phyloP scores from a whole-genome alignment of 352 stramenopile species.

The Pilasporangium apinafurcum region DNA sequence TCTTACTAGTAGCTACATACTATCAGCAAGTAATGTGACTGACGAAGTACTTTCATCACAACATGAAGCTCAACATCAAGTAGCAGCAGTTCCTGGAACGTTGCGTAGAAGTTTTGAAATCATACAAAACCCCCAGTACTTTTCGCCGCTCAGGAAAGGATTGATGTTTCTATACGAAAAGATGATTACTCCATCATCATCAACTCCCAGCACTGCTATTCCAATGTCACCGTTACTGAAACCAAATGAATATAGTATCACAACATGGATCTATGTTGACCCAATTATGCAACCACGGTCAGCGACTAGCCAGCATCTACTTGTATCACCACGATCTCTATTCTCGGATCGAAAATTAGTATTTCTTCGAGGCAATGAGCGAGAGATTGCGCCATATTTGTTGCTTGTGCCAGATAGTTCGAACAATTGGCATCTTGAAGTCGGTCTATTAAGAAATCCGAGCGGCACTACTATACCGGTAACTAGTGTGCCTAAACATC shows the following conservation, averaged over 20 bases:
- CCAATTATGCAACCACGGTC: no score
- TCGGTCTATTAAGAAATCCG: conserved; percentile 28
- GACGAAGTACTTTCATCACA: no score
- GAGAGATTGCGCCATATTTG: conserved; percentile 60
- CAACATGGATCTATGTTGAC: conserved; percentile 72
- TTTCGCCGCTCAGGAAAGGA: conserved; percentile 51
- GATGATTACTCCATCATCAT: conserved; percentile 22
- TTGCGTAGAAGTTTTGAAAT: conserved; percentile 68
- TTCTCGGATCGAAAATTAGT: conserved; percentile 48
- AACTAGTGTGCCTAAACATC: neutral
- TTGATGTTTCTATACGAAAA: conserved; percentile 52
- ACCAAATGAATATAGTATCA: conserved; percentile 83
- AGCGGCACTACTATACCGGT: neutral
- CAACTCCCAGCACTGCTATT: neutral
- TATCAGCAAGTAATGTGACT: neutral
- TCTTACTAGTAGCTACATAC: neutral
- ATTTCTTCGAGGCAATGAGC: conserved; percentile 57
- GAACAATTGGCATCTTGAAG: conserved; percentile 47
- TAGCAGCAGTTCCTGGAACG: neutral
- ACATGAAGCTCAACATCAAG: neutral
- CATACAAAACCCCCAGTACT: conserved; percentile 40
- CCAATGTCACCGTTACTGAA: conserved; percentile 58
- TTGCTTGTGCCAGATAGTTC: conserved; percentile 36
- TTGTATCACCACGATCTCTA: no score
- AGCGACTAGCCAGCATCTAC: no score